Base-by-base conservation (phyloP, 2,329 filamentous ascomycete species). In the Sporothrix dimorphospora region DNA sequence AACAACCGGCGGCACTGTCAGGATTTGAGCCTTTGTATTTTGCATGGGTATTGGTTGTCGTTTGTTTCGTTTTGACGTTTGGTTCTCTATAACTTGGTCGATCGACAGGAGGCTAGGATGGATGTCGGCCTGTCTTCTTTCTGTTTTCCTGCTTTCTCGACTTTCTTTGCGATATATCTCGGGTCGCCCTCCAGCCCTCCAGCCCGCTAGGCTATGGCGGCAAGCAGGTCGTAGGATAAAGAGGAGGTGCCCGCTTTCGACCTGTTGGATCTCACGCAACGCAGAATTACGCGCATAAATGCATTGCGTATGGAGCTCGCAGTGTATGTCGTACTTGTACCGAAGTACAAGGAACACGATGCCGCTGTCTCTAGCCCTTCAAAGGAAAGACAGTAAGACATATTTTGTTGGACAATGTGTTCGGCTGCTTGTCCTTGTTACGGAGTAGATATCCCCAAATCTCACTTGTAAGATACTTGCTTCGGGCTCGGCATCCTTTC, bases 41-140 rank as follows among this genome's bases (percentile, higher is more conserved):
- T 55, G 53, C 14, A 55, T 16, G 24, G 53, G 53, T 34, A 40
- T 38, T 42, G 57, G 19, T 6, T 42, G 8, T 63, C 21, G 19
- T 42, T n/a, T n/a, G 57, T 42, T 63, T 63, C 38, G 38, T 63
- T 63, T 63, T 6, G 27, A 55, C 24, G 24, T 55, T 27, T 55
- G 47, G 47, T 21, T 55, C 53, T 55, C 24, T 11, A 34, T 14
- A 57, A 34, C 53, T 57, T 57, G 53, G 53, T 34, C 53, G 53
- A 55, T 57, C 53, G 53, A 57, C 53, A 57, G 53, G 53, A 57
- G 53, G 53, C 53, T 57, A 57, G 53, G 53, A 30, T 61, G 34
- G 57, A 40, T 42, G 34, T 61, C 8, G 19, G 53, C 34, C 57
- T 61, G 34, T 27, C 19, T 49, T 49, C n/a, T 49, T n/a, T n/a